phyloP scores from a whole-genome alignment of 2,329 filamentous ascomycete genomes.

The Aspergillus sojae region DNA sequence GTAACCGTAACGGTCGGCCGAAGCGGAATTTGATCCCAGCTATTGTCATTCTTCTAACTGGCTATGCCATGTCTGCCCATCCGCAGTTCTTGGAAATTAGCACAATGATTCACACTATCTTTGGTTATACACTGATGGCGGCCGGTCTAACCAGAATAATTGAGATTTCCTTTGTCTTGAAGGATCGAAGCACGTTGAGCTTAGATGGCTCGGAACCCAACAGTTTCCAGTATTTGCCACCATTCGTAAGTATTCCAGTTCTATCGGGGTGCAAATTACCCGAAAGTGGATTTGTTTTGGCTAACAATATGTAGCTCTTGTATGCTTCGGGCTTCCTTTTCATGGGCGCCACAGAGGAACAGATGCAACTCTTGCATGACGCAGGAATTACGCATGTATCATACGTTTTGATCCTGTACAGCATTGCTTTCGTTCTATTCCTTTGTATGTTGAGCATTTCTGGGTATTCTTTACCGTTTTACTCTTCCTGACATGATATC shows the following conservation, averaged over 20 bases:
- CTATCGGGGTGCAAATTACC: not conserved
- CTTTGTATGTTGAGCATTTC: constrained; percentile 60
- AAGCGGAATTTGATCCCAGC: constrained; percentile 92
- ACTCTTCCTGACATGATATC: constrained; percentile 15
- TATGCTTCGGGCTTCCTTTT: constrained; percentile 94
- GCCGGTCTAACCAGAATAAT: constrained; percentile 82
- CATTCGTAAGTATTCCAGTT: constrained; percentile 62
- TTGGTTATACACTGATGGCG: constrained; percentile 94
- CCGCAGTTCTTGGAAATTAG: constrained; percentile 82
- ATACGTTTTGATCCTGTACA: constrained; percentile 90
- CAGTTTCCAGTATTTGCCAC: constrained; percentile 71
- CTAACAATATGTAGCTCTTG: constrained; percentile 64
- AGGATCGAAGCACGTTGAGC: constrained; percentile 67
- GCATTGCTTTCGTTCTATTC: constrained; percentile 85
- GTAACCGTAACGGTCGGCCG: constrained; percentile 77
- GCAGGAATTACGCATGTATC: constrained; percentile 84
- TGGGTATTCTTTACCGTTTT: not conserved
- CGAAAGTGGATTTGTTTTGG: constrained; percentile 9
- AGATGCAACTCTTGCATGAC: constrained; percentile 76
- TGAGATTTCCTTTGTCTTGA: constrained; percentile 85
- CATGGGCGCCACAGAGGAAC: constrained; percentile 96
- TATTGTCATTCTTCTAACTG: constrained; percentile 87
- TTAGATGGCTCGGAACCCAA: constrained; percentile 71
- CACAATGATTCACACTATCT: constrained; percentile 83
- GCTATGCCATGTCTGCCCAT: constrained; percentile 93